Conservation (phyloP, 345 rosid genomes). For the Eucalyptus rudis region DNA sequence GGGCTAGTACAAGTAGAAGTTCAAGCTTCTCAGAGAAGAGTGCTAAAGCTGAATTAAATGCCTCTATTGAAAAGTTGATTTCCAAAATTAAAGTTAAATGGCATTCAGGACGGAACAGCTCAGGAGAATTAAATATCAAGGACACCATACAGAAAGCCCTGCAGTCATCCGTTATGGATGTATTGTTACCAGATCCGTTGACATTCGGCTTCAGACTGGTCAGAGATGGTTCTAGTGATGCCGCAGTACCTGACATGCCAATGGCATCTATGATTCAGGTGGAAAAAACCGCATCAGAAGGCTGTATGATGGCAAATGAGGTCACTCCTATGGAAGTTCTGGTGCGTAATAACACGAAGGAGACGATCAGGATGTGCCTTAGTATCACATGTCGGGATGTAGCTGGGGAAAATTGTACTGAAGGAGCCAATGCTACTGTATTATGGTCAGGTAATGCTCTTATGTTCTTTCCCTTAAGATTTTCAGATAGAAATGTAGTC, state of each 20-base stretch:
- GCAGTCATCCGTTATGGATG: conserved; percentile 88
- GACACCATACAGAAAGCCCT: conserved; percentile 89
- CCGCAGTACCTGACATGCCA: not conserved
- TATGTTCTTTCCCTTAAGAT: not conserved
- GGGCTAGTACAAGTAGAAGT: conserved; percentile 20
- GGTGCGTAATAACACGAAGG: conserved; percentile 83
- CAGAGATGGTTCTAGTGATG: conserved; percentile 15
- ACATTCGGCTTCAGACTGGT: conserved; percentile 82
- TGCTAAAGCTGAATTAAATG: conserved; percentile 78
- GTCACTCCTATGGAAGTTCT: conserved; percentile 88
- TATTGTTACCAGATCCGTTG: conserved; percentile 92
- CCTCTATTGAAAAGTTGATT: conserved; percentile 70
- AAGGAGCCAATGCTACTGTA: conserved; percentile 81
- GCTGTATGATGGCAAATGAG: conserved; percentile 60
- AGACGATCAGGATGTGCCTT: conserved; percentile 69
- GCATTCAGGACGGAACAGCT: conserved; percentile 96
- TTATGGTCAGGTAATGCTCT: conserved; percentile 71
- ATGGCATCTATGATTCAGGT: conserved; percentile 6
- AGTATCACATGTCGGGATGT: conserved; percentile 85
- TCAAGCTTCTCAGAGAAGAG: conserved; percentile 78
- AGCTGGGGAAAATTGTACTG: conserved; percentile 87
- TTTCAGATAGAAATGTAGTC: not conserved
- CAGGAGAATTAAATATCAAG: conserved; percentile 80
- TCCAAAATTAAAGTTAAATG: conserved; percentile 91
- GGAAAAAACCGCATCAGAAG: conserved; percentile 16